Percentiles rank a stretch among this genome's conserved stretches.
Evolutionary conservation across 164 flowering plant genomes (phyloP).

Genomic region (Nymphaea thermarum): DNA sequence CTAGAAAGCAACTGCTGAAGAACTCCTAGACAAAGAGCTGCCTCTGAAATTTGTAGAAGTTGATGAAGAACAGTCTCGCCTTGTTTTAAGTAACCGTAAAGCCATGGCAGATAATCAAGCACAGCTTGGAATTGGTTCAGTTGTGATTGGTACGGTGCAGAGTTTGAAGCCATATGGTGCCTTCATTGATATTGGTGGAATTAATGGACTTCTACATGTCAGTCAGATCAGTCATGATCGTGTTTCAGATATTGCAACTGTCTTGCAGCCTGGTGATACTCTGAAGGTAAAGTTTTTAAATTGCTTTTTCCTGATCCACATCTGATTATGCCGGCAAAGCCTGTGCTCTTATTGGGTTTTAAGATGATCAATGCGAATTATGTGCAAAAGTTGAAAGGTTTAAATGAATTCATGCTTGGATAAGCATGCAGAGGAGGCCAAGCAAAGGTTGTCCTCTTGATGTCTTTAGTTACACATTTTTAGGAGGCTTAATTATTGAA

Average conservation of each 20-base stretch:
- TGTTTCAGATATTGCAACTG: constrained; percentile 83
- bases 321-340: too few species aligned
- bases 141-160: constrained; percentile 82
- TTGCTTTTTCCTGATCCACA: too few species aligned
- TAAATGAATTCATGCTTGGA: background rate
- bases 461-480: background rate
- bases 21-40: constrained; percentile 72
- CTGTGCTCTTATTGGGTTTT: too few species aligned
- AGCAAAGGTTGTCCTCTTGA: background rate
- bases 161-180: constrained; percentile 97
- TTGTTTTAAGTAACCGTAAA: constrained; percentile 90
- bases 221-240: constrained; percentile 99
- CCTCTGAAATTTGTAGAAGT: constrained; percentile 93
- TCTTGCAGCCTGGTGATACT: constrained; percentile 90
- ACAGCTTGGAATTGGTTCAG: constrained; percentile 95
- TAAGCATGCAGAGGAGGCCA: too few species aligned
- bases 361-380: too few species aligned
- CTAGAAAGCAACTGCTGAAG: constrained; percentile 81
- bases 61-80: constrained; percentile 80
- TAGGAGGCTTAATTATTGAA: background rate
- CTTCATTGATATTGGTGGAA: constrained; percentile 95
- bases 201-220: constrained; percentile 95
- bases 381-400: too few species aligned
- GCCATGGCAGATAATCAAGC: constrained; percentile 97
- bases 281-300: constrained; percentile 48